Evolutionary conservation across 73 alveolate genomes (phyloP), one percentile per base, ranked within the genome.

Genomic region (Symbiodinium pilosum): DNA sequence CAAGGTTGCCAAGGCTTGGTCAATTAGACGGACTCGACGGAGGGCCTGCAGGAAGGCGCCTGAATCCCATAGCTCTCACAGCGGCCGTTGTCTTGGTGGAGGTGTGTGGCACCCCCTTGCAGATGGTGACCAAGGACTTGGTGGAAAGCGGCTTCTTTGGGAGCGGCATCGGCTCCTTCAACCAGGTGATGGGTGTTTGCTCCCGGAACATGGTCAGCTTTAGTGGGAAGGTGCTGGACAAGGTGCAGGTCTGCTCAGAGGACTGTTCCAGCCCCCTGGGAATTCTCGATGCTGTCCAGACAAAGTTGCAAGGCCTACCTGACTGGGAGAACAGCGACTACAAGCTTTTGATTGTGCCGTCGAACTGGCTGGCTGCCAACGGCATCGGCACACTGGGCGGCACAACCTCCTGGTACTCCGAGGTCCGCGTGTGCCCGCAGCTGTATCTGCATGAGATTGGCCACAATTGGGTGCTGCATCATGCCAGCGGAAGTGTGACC

Each of bases 381-480:
- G 97, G 97, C 54, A 40, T 91, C 36, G 97, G 97, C 88, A 91
- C 97, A 6, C 81, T 91, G 43, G 97, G 97, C 47, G 97, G 97
- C 3, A 34, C 38, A 32, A 18, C 28, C 36, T 42, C 54, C 77
- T 91, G 97, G 97, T 91, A 91, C 88, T 44, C 88, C 34, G 97
- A 91, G 52, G 77, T 40, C 81, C 71, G 71, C 43, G 75, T 91
- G 18, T 54, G 71, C 71, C 32, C 75, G 34, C 56, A 43, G 21
- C 36, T 71, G 93, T 87, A 54, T 36, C 54, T 91, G 77, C 97
- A 91, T 20, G 97, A 91, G 88, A 91, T 91, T 24, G 97, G 97
- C 39, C 97, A 91, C 64, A 91, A 91, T 28, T 91, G 97, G 97
- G 71, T 69, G 51, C 87, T 91, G 26, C 97, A 91, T 51, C 97